Base-by-base conservation (phyloP, 2,329 filamentous ascomycete species). In the Tolypocladium pustulatum region DNA sequence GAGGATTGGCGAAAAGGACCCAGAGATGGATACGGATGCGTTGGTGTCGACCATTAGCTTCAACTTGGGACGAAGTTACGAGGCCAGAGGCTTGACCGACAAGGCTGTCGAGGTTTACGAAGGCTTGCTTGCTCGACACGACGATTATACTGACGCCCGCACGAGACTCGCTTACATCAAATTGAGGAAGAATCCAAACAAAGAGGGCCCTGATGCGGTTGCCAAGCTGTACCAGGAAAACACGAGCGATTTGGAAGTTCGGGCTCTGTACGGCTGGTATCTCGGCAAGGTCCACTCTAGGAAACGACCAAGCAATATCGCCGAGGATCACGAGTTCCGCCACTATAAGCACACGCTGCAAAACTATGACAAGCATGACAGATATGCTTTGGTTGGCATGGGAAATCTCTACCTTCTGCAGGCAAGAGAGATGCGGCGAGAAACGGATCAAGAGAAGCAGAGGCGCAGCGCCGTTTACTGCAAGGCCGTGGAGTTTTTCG, bases 261-360 rank as follows among this genome's bases (percentile, higher is more conserved):
- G 94, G 46, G 88, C 92, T 9, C 77, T 99, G 49, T 97, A 96
- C 66, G 94, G 93, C 8, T 99, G 93, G 92, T 97, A 95, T 71
- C 80, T 96, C 32, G 91, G 91, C 71, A 91, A 90, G 69, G 78
- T 84, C 20, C 79, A 83, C 65, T 87, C 89, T 15, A 91, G 93
- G 73, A 96, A 94, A 75, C 84, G 88, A 59, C 86, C 87, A 4
- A 77, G 83, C 56, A 93, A 94, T 68, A 81, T 97, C 60, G 85
- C 85, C 20, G 92, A 97, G 68, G 95, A 99, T 69, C 86, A 87
- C 38, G 94, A 99, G 72, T 88, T 96, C 67, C 85, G 91, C 4
- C 92, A 97, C 71, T 95, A 95, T 80, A 99, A 97, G 75, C 91
- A 97, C 72, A 97, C 93, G 0, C 78, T 99, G 36, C 91, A 96